Conservation (phyloP, 202 grass and related monocot species). For the Dendrocalamus latiflorus region DNA sequence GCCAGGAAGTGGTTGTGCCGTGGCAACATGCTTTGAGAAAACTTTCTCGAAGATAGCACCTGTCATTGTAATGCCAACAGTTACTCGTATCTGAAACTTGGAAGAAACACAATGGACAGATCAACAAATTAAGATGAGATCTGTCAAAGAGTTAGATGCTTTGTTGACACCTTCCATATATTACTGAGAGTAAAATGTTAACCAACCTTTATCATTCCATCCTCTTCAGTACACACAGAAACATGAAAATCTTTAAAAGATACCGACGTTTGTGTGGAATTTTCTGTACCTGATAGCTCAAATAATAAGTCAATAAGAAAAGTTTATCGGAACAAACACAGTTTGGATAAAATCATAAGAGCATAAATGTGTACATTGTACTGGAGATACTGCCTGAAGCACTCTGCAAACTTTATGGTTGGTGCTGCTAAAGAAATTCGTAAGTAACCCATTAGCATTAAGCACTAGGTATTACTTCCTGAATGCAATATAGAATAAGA, state of each 20-base stretch:
- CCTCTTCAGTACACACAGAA: constrained; percentile 7
- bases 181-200: constrained; percentile 6
- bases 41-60: constrained; percentile 43
- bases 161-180: not conserved
- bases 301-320: not conserved
- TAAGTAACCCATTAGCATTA: not conserved
- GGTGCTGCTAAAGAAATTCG: constrained; percentile 30
- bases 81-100: constrained; percentile 49
- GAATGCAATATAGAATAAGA: not conserved
- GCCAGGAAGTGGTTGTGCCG: constrained; percentile 69
- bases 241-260: constrained; percentile 42
- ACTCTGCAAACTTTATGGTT: constrained; percentile 13
- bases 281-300: constrained; percentile 36
- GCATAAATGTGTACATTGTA: constrained; percentile 21
- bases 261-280: not conserved
- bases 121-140: constrained; percentile 13
- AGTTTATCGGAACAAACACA: not conserved
- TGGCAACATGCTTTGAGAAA: constrained; percentile 49
- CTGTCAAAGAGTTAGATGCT: not conserved
- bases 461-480: not conserved
- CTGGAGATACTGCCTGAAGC: constrained; percentile 31
- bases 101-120: not conserved
- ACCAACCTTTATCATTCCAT: constrained; percentile 53
- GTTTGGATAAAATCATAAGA: constrained; percentile 12
- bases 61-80: constrained; percentile 35